Base-by-base conservation (phyloP, 1,139 yeast genomes). In the Starmera stellimalicola region DNA sequence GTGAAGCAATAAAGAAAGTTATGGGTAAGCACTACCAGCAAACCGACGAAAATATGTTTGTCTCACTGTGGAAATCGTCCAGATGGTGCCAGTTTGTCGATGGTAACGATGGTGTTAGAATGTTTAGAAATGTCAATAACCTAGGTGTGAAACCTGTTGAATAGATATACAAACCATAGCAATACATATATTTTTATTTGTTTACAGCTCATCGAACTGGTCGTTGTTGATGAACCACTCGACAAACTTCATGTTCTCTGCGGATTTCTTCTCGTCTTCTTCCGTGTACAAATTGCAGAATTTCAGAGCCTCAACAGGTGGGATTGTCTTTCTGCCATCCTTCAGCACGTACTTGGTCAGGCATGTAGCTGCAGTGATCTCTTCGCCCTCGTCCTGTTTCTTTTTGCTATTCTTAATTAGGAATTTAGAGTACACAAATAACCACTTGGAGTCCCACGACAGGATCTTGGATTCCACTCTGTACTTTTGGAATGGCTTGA, bases 361-460 rank as follows among this genome's bases (percentile, higher is more conserved):
- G 1, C 81, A 76, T 1, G 88, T 79, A 36, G 76, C 68, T 16
- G 73, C 48, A 5, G 49, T 44, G 32, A 63, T 62, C 7, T 61
- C 66, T 26, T 57, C 58, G 27, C 45, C 47, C 3, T 14, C 25
- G 12, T 18, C 60, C 62, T 31, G 49, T n/a, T n/a, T n/a, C n/a
- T n/a, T n/a, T n/a, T n/a, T n/a, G n/a, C n/a, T n/a, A n/a, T n/a
- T n/a, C n/a, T n/a, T n/a, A 31, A 65, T 60, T 32, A 68, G 68
- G 47, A 84, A 82, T 46, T 73, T 68, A 22, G 83, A 73, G 31
- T 82, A 47, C 12, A 83, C 72, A 52, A 75, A 85, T 12, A 88
- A 49, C 95, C 95, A 85, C 55, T 87, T 87, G 25, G 70, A 63
- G 56, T 84, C 93, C 95, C 95, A 87, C 8, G 94, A 83, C 11